These are phyloP conservation scores for Arctostaphylos glauca DNA, from an alignment of 148 eudicot species.

Conservation along the genomic window DNA sequence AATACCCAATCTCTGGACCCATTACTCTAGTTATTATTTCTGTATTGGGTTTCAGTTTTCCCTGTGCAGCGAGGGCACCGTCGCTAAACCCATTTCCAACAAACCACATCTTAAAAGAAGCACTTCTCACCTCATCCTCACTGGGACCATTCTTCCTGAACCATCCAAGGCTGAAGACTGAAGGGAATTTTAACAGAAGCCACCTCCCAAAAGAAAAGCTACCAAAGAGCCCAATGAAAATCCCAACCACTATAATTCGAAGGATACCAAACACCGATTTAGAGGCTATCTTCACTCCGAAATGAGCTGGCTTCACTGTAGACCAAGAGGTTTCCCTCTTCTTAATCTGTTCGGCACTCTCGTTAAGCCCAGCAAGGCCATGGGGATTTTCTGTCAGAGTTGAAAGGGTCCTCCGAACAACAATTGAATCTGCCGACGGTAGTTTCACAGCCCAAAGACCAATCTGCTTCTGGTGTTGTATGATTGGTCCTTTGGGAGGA, in stretches of 20 bases:
- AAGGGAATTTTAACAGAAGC: conserved; percentile 76
- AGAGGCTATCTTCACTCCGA: conserved; percentile 70
- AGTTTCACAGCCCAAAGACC: conserved; percentile 80
- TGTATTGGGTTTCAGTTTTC: conserved; percentile 49
- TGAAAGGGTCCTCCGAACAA: conserved; percentile 71
- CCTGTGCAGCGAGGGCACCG: conserved; percentile 23
- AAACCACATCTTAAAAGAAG: conserved; percentile 92
- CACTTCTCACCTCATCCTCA: conserved; percentile 80
- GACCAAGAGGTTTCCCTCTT: conserved; percentile 76
- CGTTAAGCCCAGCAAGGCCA: conserved; percentile 69
- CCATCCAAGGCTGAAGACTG: conserved; percentile 71
- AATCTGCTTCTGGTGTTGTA: conserved; percentile 69
- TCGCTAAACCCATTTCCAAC: conserved; percentile 68
- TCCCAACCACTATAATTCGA: conserved; percentile 45
- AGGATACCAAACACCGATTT: conserved; percentile 56
- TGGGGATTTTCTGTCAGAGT: conserved; percentile 59
- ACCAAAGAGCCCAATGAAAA: conserved; percentile 61
- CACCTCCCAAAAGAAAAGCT: conserved; percentile 55
- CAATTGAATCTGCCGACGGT: conserved; percentile 82
- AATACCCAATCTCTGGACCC: conserved; percentile 88
- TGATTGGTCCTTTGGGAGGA: conserved; percentile 58
- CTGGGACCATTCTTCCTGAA: conserved; percentile 74
- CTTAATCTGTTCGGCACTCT: conserved; percentile 45
- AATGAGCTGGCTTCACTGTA: conserved; percentile 76
- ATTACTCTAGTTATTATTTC: conserved; percentile 76